These are phyloP conservation scores for Euphorbia lathyris DNA, from an alignment of 345 rosid species.

Conservation along the genomic window DNA sequence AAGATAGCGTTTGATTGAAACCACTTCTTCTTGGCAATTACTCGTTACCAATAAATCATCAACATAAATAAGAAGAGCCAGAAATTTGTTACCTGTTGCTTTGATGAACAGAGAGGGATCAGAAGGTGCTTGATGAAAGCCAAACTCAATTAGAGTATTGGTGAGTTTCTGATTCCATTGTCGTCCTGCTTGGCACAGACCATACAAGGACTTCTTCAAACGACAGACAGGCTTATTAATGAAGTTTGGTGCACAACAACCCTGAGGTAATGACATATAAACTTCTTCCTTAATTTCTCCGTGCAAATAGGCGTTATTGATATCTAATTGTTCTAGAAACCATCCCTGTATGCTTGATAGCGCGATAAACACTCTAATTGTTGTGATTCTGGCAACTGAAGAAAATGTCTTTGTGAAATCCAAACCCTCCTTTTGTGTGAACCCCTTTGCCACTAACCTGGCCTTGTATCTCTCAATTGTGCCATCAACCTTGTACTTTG, in stretches of 20 bases:
- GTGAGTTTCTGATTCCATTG: neutral
- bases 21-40: neutral
- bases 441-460: neutral
- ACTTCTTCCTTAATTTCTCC: neutral
- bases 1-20: neutral
- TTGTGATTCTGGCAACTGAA: neutral
- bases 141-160: too few relatives aligned
- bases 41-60: neutral
- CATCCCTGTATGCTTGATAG: neutral
- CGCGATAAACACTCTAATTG: neutral
- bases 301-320: slow-evolving; percentile 8
- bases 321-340: neutral
- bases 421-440: neutral
- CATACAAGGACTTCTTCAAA: slow-evolving; percentile 4
- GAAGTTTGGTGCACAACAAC: too few relatives aligned
- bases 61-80: neutral
- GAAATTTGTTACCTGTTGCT: neutral
- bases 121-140: neutral
- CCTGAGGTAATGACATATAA: neutral
- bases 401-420: neutral
- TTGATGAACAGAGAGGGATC: neutral
- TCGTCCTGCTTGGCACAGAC: neutral
- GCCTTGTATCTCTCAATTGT: neutral
- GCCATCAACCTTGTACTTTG: neutral
- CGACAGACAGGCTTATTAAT: too few relatives aligned